Evolutionary conservation across 331 rosid species (phyloP).

Genomic region (Pyrus hybrid): DNA sequence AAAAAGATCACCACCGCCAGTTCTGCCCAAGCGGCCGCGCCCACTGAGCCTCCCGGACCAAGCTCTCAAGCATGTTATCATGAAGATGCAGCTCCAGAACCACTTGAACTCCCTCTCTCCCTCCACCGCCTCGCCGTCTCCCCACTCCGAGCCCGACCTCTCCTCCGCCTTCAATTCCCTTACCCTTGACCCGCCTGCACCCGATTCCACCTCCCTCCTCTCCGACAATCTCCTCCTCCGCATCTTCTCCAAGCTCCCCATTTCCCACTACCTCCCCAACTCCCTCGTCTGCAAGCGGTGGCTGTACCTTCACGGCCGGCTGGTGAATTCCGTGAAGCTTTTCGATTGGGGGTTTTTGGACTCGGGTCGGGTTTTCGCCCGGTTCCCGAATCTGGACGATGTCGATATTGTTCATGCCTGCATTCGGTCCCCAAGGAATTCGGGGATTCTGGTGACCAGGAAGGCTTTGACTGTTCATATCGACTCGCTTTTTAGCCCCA

Average conservation of each 20-base stretch:
- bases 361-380: too few relatives aligned
- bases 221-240: slow-evolving; percentile 24
- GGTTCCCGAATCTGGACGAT: too few relatives aligned
- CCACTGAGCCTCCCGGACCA: slow-evolving; percentile 15
- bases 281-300: slow-evolving; percentile 44
- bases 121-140: slow-evolving; percentile 8
- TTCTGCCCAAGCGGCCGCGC: neutral
- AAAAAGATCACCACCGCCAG: neutral
- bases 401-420: too few relatives aligned
- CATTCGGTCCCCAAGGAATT: too few relatives aligned
- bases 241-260: slow-evolving; percentile 24
- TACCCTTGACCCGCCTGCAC: neutral
- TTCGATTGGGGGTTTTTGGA: too few relatives aligned
- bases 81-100: slow-evolving; percentile 24
- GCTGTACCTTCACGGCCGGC: slow-evolving; percentile 38
- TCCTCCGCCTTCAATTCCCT: neutral
- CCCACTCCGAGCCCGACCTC: slow-evolving; percentile 16
- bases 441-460: too few relatives aligned
- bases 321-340: too few relatives aligned
- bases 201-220: slow-evolving; percentile 16
- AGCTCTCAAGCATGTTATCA: slow-evolving; percentile 29
- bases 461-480: too few relatives aligned
- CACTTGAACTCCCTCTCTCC: neutral
- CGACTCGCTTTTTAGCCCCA: too few relatives aligned
- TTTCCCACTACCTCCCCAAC: slow-evolving; percentile 12